phyloP scores from a whole-genome alignment of 1,139 yeast species.

The Blastobotrys serpentis region DNA sequence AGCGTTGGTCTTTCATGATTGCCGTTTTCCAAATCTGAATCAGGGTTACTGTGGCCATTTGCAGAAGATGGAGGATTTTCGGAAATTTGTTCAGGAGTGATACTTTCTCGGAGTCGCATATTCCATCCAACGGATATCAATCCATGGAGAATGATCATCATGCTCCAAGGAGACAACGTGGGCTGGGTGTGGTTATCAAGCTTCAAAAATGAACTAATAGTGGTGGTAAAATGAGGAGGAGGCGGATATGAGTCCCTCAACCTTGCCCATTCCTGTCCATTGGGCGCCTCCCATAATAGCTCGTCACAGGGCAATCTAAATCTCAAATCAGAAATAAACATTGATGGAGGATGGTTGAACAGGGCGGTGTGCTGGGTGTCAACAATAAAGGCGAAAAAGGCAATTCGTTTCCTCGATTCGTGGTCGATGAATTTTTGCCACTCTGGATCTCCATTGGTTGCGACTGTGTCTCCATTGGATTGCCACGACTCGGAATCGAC shows the following conservation, averaged over 20 bases:
- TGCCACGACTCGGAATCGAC: slow-evolving; percentile 21
- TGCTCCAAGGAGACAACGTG: slow-evolving; percentile 31
- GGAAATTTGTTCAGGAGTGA: slow-evolving; percentile 21
- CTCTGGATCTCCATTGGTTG: slow-evolving; percentile 20
- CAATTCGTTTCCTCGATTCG: slow-evolving; percentile 29
- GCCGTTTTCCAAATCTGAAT: not conserved
- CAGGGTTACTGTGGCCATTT: not conserved
- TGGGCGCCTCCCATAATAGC: slow-evolving; percentile 30
- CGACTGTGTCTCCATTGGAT: slow-evolving; percentile 10
- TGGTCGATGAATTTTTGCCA: slow-evolving; percentile 29
- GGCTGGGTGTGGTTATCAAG: slow-evolving; percentile 23
- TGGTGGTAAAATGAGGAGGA: slow-evolving; percentile 27
- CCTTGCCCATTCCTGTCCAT: slow-evolving; percentile 24
- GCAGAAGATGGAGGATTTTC: too few species aligned
- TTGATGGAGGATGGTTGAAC: slow-evolving; percentile 31
- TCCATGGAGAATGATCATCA: slow-evolving; percentile 32
- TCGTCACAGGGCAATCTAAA: slow-evolving; percentile 31
- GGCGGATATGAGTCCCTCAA: slow-evolving; percentile 20
- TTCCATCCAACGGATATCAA: slow-evolving; percentile 31
- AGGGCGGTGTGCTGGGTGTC: slow-evolving; percentile 31
- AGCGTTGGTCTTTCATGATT: slow-evolving; percentile 1
- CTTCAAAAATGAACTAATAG: slow-evolving; percentile 26
- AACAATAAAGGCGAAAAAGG: slow-evolving; percentile 31
- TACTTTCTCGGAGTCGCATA: slow-evolving; percentile 26
- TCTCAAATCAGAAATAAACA: slow-evolving; percentile 30